These are phyloP conservation scores for Excoecaria agallocha DNA, from an alignment of 345 rosid genomes.

Conservation along the genomic window DNA sequence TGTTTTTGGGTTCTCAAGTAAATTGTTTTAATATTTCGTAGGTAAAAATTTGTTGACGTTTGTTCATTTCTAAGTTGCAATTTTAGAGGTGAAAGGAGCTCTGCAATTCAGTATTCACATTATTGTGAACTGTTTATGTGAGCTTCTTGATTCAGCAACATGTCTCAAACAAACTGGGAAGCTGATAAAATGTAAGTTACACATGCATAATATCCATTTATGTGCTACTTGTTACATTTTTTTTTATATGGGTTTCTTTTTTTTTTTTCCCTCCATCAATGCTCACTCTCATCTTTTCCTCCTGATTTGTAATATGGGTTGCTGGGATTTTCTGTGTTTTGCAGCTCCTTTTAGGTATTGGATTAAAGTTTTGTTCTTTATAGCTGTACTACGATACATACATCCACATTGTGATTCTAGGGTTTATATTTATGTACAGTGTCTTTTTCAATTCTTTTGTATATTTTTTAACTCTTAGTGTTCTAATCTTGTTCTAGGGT, in stretches of 20 bases:
- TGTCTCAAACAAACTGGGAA: constrained; percentile 99
- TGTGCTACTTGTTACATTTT: background rate
- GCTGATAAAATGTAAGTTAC: constrained; percentile 95
- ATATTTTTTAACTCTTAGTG: background rate
- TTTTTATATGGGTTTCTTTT: constrained; percentile 21
- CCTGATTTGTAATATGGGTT: constrained; percentile 35
- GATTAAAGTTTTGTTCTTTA: constrained; percentile 27
- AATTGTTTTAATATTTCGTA: background rate
- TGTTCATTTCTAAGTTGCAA: constrained; percentile 14
- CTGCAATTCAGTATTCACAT: background rate
- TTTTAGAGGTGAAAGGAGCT: constrained; percentile 11
- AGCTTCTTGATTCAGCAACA: constrained; percentile 15
- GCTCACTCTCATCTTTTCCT: background rate
- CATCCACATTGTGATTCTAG: constrained; percentile 31
- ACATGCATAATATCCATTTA: background rate
- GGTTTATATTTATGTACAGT: constrained; percentile 29
- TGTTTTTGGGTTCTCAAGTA: constrained; percentile 6
- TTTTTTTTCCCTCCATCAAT: background rate
- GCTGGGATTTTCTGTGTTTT: constrained; percentile 27
- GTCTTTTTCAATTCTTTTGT: constrained; percentile 3
- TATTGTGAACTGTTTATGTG: constrained; percentile 5
- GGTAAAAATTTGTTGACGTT: background rate
- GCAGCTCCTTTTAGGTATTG: constrained; percentile 19
- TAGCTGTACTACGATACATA: constrained; percentile 9
- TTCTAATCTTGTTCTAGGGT: constrained; percentile 1